These are phyloP conservation scores for Glomus cerebriforme DNA, from an alignment of 192 early-diverging fungal species.

Conservation along the genomic window DNA sequence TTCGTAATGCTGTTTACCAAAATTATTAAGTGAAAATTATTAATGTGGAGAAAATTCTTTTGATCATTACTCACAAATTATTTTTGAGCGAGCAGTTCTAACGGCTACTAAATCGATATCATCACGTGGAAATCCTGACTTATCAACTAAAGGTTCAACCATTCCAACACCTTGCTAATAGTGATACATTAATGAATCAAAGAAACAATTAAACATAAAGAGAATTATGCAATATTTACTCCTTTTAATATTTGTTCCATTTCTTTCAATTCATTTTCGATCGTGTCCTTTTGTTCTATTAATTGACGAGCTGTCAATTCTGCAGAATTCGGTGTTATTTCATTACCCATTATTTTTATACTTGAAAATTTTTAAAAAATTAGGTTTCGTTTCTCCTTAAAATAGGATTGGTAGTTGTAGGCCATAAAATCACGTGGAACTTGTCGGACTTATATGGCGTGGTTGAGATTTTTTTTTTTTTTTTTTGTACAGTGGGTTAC, in stretches of 20 bases:
- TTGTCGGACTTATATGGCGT: too few species aligned
- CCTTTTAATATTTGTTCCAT: conserved; percentile 42
- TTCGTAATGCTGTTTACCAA: conserved; percentile 40
- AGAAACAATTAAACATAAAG: background rate
- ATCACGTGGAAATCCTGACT: conserved; percentile 51
- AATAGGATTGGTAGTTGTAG: too few species aligned
- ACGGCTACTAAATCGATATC: conserved; percentile 56
- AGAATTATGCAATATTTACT: conserved; percentile 28
- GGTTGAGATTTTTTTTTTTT: too few species aligned
- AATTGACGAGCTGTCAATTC: conserved; percentile 41
- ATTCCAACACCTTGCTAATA: conserved; percentile 51
- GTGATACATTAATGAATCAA: background rate
- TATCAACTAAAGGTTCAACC: conserved; percentile 48
- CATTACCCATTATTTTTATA: background rate
- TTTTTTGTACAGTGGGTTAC: too few species aligned
- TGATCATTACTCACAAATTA: conserved; percentile 30
- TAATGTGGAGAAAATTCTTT: background rate
- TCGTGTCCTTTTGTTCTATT: conserved; percentile 50
- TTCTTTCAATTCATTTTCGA: conserved; percentile 46
- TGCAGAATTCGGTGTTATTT: background rate
- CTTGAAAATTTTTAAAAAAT: background rate
- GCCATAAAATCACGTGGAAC: too few species aligned
- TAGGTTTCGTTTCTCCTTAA: too few species aligned
- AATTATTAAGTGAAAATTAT: background rate
- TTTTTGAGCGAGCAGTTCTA: conserved; percentile 43